A percentile compares a stretch with the other conserved stretches of the same genome.
phyloP scores from a whole-genome alignment of 495 filamentous ascomycete species.

The Talaromyces borbonicus region DNA sequence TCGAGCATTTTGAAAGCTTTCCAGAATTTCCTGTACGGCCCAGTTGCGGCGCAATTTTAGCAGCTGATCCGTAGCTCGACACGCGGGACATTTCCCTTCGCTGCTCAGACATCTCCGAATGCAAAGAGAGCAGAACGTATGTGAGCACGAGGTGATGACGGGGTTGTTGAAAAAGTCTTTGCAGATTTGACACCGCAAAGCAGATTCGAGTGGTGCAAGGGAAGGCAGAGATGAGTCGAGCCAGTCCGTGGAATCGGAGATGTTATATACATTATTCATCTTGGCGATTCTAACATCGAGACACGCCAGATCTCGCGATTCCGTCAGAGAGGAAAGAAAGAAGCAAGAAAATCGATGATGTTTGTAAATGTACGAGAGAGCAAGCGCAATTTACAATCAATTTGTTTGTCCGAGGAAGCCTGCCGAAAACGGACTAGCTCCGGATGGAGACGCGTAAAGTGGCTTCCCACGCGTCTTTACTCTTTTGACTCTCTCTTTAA shows the following conservation, averaged over 20 bases:
- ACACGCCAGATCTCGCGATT: too few species aligned
- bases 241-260: conserved; percentile 93
- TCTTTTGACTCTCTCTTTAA: background rate
- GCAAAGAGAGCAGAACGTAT: conserved; percentile 95
- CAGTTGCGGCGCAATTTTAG: conserved; percentile 75
- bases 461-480: conserved; percentile 36
- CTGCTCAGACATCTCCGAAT: conserved; percentile 73
- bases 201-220: conserved; percentile 69
- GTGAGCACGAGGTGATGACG: conserved; percentile 87
- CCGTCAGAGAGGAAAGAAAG: too few species aligned
- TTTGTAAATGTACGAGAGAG: too few species aligned
- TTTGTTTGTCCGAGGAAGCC: too few species aligned
- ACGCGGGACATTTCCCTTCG: conserved; percentile 80
- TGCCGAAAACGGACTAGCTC: conserved; percentile 7
- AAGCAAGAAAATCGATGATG: too few species aligned
- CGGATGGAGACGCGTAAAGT: conserved; percentile 44
- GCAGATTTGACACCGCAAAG: conserved; percentile 90
- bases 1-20: conserved; percentile 60
- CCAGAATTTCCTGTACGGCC: conserved; percentile 75
- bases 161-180: conserved; percentile 94
- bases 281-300: too few species aligned
- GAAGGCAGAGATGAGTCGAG: conserved; percentile 61
- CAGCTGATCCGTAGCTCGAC: conserved; percentile 67
- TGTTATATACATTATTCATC: conserved; percentile 45
- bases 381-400: too few species aligned